These are phyloP conservation scores for Limonium bicolor DNA, from an alignment of 148 eudicot species.

Conservation along the genomic window DNA sequence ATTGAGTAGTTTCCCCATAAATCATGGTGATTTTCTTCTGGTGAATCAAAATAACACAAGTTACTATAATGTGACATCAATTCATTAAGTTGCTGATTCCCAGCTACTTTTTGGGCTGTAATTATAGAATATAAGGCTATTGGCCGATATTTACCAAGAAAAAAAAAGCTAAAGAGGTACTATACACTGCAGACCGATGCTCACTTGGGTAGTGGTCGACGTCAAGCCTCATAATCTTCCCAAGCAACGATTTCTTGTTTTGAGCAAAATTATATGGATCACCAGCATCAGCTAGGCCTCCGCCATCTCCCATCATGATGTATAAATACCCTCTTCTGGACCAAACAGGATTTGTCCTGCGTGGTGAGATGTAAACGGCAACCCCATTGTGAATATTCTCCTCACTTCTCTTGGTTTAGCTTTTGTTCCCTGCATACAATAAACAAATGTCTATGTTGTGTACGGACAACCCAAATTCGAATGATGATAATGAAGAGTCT, in stretches of 20 bases:
- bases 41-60: constrained; percentile 37
- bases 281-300: constrained; percentile 38
- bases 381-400: constrained; percentile 81
- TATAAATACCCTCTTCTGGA: constrained; percentile 68
- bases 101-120: too few relatives aligned
- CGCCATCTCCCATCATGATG: constrained; percentile 96
- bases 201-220: constrained; percentile 50
- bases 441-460: too few relatives aligned
- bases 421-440: constrained; percentile 29
- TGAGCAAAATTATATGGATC: constrained; percentile 85
- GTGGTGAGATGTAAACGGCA: constrained; percentile 73
- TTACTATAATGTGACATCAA: too few relatives aligned
- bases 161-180: too few relatives aligned
- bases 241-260: constrained; percentile 78
- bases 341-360: constrained; percentile 87
- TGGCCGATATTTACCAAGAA: too few relatives aligned
- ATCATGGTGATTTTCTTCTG: constrained; percentile 29
- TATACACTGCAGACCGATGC: too few relatives aligned
- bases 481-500: too few relatives aligned
- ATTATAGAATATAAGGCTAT: too few relatives aligned
- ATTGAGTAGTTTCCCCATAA: constrained; percentile 85
- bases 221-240: constrained; percentile 81
- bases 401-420: constrained; percentile 67
- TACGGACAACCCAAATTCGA: too few relatives aligned
- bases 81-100: too few relatives aligned